Conservation (phyloP, 257 asterid genomes). For the Ocimum tenuiflorum region DNA sequence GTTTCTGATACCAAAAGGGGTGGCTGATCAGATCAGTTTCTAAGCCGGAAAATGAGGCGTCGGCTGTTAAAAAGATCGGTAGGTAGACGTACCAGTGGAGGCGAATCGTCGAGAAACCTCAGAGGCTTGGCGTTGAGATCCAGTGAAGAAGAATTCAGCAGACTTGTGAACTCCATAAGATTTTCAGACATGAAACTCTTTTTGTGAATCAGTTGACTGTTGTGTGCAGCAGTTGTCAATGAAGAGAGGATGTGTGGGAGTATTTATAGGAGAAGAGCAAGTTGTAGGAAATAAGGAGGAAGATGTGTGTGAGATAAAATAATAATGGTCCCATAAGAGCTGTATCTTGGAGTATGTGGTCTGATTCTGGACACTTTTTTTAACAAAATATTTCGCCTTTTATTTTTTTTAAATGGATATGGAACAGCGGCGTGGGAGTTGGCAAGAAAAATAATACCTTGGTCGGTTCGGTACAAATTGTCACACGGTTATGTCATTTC, state of each 20-base stretch:
- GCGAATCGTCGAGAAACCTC: slow-evolving; percentile 31
- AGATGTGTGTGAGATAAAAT: slow-evolving; percentile 24
- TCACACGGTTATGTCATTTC: not conserved
- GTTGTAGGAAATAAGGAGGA: slow-evolving; percentile 36
- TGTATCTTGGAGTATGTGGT: slow-evolving; percentile 21
- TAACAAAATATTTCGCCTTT: not conserved
- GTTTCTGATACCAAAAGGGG: slow-evolving; percentile 42
- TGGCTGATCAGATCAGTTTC: not conserved
- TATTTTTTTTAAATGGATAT: not conserved
- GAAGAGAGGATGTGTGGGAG: slow-evolving; percentile 1
- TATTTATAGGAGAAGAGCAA: slow-evolving; percentile 19
- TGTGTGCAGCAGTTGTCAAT: slow-evolving; percentile 16
- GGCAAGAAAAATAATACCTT: slow-evolving; percentile 21
- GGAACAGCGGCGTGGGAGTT: slow-evolving; percentile 15
- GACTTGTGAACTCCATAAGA: slow-evolving; percentile 64
- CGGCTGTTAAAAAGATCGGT: not conserved
- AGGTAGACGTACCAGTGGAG: slow-evolving; percentile 33
- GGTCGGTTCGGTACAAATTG: slow-evolving; percentile 18
- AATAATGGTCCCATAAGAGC: slow-evolving; percentile 16
- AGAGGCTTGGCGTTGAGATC: slow-evolving; percentile 60
- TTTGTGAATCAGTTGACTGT: not conserved
- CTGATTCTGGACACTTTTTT: slow-evolving; percentile 18
- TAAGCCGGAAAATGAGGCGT: not conserved
- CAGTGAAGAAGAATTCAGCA: slow-evolving; percentile 55
- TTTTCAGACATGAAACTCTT: not conserved